Conservation (phyloP, 2,329 filamentous ascomycete species). For the Penicillium glabrum region DNA sequence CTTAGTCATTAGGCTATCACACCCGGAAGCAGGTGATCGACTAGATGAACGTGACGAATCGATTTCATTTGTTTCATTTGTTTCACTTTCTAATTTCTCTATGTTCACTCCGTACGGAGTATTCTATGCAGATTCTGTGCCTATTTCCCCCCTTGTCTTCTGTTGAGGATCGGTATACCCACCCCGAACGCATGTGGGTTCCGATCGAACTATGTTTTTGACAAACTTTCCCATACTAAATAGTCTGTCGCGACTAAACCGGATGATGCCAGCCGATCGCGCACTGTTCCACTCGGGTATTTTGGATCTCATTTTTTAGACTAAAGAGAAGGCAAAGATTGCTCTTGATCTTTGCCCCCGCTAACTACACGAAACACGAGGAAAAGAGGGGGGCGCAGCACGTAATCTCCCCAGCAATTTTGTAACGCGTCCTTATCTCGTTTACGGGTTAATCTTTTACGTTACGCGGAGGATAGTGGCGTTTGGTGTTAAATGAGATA, state of each 20-base stretch:
- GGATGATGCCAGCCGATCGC: constrained; percentile 8
- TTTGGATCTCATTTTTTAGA: neutral
- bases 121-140: neutral
- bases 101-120: neutral
- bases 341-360: neutral
- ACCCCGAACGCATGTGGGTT: constrained; percentile 2
- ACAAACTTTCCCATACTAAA: neutral
- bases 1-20: constrained; percentile 17
- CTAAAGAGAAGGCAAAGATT: neutral
- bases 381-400: neutral
- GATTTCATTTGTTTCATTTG: neutral
- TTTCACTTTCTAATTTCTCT: neutral
- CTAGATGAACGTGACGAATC: neutral
- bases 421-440: neutral
- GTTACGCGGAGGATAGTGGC: neutral
- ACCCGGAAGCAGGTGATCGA: constrained; percentile 13
- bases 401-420: neutral
- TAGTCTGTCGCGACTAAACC: constrained; percentile 8
- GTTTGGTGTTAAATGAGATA: neutral
- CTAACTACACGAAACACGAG: neutral
- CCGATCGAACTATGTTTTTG: constrained; percentile 4
- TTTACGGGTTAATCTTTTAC: neutral
- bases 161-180: neutral
- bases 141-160: neutral
- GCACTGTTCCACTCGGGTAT: neutral